These are phyloP conservation scores for Geum urbanum DNA, from an alignment of 306 rosid species.

Conservation along the genomic window DNA sequence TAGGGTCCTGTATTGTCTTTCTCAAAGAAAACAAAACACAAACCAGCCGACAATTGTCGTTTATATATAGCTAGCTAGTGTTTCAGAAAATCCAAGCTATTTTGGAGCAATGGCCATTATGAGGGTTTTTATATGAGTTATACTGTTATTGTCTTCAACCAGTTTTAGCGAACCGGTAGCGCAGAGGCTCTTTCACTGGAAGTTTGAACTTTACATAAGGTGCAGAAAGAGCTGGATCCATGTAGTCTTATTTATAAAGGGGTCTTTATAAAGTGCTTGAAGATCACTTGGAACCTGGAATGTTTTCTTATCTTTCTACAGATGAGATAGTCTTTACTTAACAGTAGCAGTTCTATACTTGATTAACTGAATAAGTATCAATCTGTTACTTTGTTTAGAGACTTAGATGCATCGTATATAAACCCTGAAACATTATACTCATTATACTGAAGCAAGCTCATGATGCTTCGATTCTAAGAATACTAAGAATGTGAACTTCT, in stretches of 20 bases:
- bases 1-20: conserved; percentile 14
- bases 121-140: neutral
- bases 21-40: conserved; percentile 5
- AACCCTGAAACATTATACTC: neutral
- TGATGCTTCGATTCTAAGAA: conserved; percentile 29
- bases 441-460: conserved; percentile 5
- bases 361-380: too few relatives aligned
- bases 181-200: too few relatives aligned
- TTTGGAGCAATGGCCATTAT: neutral
- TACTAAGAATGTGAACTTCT: conserved; percentile 9
- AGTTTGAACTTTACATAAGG: too few relatives aligned
- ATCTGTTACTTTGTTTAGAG: too few relatives aligned
- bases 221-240: neutral
- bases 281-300: conserved; percentile 9
- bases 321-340: neutral
- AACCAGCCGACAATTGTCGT: neutral
- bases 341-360: too few relatives aligned
- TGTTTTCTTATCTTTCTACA: neutral
- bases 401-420: too few relatives aligned
- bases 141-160: neutral
- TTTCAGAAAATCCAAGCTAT: neutral
- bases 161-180: too few relatives aligned
- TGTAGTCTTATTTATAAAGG: neutral
- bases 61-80: neutral
- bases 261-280: neutral